Evolutionary conservation across 2,329 filamentous ascomycete species (phyloP), one percentile per base, ranked within the genome.

Genomic region (Septoria linicola): DNA sequence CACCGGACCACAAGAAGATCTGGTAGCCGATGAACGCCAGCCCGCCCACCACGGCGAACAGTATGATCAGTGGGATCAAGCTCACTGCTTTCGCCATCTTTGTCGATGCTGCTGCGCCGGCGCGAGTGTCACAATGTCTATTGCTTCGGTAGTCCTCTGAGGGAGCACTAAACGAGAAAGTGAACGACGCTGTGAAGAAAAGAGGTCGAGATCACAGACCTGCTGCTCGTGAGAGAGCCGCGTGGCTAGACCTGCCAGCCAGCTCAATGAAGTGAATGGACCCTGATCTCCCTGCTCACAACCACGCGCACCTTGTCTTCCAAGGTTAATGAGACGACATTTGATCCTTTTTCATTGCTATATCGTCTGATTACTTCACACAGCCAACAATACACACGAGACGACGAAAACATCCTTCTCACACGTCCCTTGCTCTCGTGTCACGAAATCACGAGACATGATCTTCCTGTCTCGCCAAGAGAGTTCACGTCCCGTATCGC

Each of bases 21-120:
- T 75, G 83, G 70, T 89, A 89, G 54, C 80, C 79, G 51, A 91
- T 74, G 72, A 82, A 88, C 50, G 76, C 84, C 39, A 79, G 67
- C 48, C 73, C 77, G 55, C 70, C 77, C 21, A 88, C 66, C 44
- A 86, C 62, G 54, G 76, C 51, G 64, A 88, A 74, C 55, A 85
- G 76, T 63, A 89, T 74, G 50, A 88, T 50, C 41, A 90, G 78
- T 4, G 87, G 87, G 21, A 89, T 61, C 31, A 89, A 69, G 52
- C 54, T 59, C 27, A 27, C 41, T 6, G 47, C 41, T 43, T 57
- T 52, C 21, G 57, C 53, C 59, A 61, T 61, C 27, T n/a, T 57
- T 35, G 19, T 3, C n/a, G 23, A 27, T 27, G 23, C 20, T 30
- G 10, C 20, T 42, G 40, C 23, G 40, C 13, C n/a, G 2, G 19